A percentile compares a stretch with the other conserved stretches of the same genome.
Evolutionary conservation across 139 green algal genomes (phyloP).

Genomic region (Chlamydomonas sp.): DNA sequence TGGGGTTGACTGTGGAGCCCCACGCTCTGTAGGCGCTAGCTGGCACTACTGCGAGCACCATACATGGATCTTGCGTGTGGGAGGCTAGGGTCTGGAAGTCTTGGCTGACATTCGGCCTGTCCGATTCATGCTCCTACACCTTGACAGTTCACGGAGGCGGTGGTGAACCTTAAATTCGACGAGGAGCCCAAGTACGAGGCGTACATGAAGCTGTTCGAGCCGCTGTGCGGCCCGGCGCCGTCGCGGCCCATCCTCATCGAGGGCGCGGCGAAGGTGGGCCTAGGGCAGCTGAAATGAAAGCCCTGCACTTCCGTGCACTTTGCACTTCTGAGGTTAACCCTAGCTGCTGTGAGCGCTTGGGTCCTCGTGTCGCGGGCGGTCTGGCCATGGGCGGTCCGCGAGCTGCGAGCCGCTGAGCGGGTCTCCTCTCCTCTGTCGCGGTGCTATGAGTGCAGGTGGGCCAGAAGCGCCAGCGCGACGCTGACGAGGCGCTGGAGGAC

Average conservation of each 20-base stretch:
- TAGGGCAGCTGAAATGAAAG: too few species aligned
- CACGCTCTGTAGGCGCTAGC: too few species aligned
- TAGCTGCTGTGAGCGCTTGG: background rate
- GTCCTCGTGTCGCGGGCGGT: background rate
- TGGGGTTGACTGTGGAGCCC: too few species aligned
- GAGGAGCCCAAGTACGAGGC: conserved; percentile 94
- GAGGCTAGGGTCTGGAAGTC: too few species aligned
- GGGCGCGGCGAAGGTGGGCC: conserved; percentile 56
- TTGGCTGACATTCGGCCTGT: background rate
- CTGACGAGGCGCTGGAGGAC: conserved; percentile 79
- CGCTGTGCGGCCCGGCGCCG: conserved; percentile 85
- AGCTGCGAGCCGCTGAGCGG: too few species aligned
- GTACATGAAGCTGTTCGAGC: conserved; percentile 94
- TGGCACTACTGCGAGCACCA: too few species aligned
- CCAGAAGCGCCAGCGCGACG: conserved; percentile 90
- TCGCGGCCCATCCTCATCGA: conserved; percentile 88
- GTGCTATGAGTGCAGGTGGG: conserved; percentile 72
- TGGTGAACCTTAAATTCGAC: conserved; percentile 99
- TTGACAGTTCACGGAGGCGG: conserved; percentile 89
- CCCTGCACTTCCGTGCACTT: too few species aligned
- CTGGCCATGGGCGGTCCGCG: too few species aligned
- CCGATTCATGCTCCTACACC: background rate
- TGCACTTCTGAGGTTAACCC: too few species aligned
- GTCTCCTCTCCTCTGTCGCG: too few species aligned
- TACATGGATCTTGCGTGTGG: too few species aligned